Evolutionary conservation across 345 rosid species (phyloP).

Genomic region (Brassica napus): Da-Ae NC_063445.1:19137501-19138000

Average conservation of each 20-base stretch:
- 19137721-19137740: conserved; percentile 39
- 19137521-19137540: no score
- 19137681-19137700: neutral
- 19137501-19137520: no score
- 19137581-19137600: neutral
- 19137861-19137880: conserved; percentile 26
- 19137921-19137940: no score
- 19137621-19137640: conserved; percentile 10
- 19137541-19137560: no score
- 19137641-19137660: neutral
- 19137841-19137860: conserved; percentile 35
- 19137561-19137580: no score
- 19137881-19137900: no score
- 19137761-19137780: conserved; percentile 60
- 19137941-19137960: no score
- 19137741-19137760: conserved; percentile 66
- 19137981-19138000: no score
- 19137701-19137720: neutral
- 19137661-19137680: conserved; percentile 1
- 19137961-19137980: no score
- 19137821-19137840: conserved; percentile 38
- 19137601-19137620: conserved; percentile 30
- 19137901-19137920: no score
- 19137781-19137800: conserved; percentile 74
- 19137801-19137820: conserved; percentile 63